Base-by-base conservation (phyloP, 2,329 filamentous ascomycete species). In the Apiospora sp. region DNA sequence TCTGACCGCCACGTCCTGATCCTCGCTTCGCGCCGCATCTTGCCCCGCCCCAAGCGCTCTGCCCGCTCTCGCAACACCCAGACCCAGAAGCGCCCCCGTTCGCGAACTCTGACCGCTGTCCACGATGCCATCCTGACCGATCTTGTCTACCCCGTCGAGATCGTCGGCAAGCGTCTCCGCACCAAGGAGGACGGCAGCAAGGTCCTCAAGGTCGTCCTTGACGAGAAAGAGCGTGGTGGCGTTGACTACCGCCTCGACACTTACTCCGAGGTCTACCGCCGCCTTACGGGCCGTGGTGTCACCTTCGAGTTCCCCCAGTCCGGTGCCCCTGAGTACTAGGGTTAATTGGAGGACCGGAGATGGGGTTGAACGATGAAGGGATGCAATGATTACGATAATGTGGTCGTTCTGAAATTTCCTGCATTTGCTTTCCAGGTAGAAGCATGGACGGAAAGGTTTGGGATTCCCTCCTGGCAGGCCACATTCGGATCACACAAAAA, bases 161-260 rank as follows among this genome's bases (percentile, higher is more conserved):
- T 99, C 80, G 96, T 99, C 82, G 96, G 96, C 89, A 98, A 98
- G 94, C 95, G 96, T 84, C 88, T 95, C 86, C 94, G 96, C 87
- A 98, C 96, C 90, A 96, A 97, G 90, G 96, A 98, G 91, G 96
- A 99, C 87, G 95, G 95, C 87, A 92, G 90, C 92, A 98, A 98
- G 94, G 88, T 94, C 85, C 92, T 98, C 87, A 99, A 99, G 94
- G 94, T 99, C 86, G 91, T 99, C 84, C 92, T 99, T 75, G 96
- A 99, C 87, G 96, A 98, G 94, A 99, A 99, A 94, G 96, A 99
- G 94, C 94, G 95, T 82, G 96, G 95, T 83, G 95, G 95, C 86
- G 96, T 99, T 81, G 96, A 99, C 91, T 98, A 98, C 93, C 92
- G 96, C 86, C 94, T 99, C 81, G 96, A 99, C 88, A 98, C 96